Base-by-base conservation (phyloP, 345 rosid species). In the Moricandia moricandioides region DNA sequence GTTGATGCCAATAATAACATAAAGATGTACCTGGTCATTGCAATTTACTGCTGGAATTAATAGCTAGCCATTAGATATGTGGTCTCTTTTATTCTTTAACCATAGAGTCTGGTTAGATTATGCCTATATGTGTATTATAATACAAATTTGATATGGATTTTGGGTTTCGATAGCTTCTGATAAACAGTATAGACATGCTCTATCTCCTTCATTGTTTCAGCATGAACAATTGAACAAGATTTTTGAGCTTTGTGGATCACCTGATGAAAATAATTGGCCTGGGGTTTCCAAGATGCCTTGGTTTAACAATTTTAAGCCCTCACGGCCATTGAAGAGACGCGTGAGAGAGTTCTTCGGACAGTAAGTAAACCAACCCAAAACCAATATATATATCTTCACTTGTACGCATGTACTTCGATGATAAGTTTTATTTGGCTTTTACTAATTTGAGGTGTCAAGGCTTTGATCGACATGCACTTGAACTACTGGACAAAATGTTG, bases 391-490 rank as follows among this genome's bases (percentile, higher is more conserved):
- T 40, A 35, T 9, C 26, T 37, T 16, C 29, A 9, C 62, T 9
- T 71, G n/a, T 7, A 70, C 1, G n/a, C 71, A 43, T 21, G 4
- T 40, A 21, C 52, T 71, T 12, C 58, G 67, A 77, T 17, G 62
- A 57, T 5, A 67, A 67, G 34, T 67, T 13, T 72, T 35, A 67
- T 40, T 39, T 67, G 39, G 26, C 6, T 21, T 43, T 78, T 65
- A 7, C 14, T 56, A 5, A 54, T 26, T 56, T 56, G 16, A 57
- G 62, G 14, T 71, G 71, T 33, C 18, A 59, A 31, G 87, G 93
- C 81, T 89, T 91, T 80, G 97, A 94, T 69, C 91, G 95, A 4
- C 90, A 89, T 84, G 98, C 98, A 70, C 82, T 94, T 88, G 97
- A 94, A 62, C 83, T 94, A 70, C 78, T 94, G 69, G 98, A 94